These are phyloP conservation scores for Drechslera avenae DNA, from an alignment of 2,329 filamentous ascomycete genomes.

Conservation along the genomic window DNA sequence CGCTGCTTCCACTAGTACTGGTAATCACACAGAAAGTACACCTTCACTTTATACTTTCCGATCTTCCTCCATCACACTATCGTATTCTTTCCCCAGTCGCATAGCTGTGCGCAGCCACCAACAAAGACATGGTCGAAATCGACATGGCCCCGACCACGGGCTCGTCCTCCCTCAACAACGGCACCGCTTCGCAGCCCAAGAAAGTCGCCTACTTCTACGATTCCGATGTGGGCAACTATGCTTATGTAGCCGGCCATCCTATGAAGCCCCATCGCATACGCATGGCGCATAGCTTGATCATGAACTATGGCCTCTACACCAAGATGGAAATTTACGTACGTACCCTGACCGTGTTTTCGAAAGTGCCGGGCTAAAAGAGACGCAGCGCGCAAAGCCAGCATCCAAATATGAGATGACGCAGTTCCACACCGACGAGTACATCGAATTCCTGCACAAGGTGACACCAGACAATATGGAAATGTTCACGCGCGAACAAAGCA, in stretches of 20 bases:
- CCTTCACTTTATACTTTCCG: too few species aligned
- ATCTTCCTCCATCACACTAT: too few species aligned
- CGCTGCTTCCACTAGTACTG: too few species aligned
- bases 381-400: constrained; percentile 54
- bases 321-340: constrained; percentile 73
- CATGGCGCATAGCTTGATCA: constrained; percentile 68
- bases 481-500: constrained; percentile 87
- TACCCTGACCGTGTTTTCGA: constrained; percentile 5
- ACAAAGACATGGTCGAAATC: constrained; percentile 20
- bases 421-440: constrained; percentile 75
- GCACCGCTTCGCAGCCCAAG: constrained; percentile 56
- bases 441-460: constrained; percentile 79
- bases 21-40: too few species aligned
- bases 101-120: constrained; percentile 23
- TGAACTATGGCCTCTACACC: constrained; percentile 76
- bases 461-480: constrained; percentile 98
- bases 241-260: constrained; percentile 78
- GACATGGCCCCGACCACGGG: constrained; percentile 13
- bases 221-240: constrained; percentile 97
- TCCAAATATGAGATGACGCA: constrained; percentile 74
- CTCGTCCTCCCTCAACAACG: constrained; percentile 26
- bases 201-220: constrained; percentile 99
- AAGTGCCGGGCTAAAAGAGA: constrained; percentile 13
- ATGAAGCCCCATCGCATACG: constrained; percentile 73
- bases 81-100: constrained; percentile 6